A percentile compares a stretch with the other conserved stretches of the same genome.
Conservation (phyloP, 31 red algal species). For the Endocladia muricata region DNA sequence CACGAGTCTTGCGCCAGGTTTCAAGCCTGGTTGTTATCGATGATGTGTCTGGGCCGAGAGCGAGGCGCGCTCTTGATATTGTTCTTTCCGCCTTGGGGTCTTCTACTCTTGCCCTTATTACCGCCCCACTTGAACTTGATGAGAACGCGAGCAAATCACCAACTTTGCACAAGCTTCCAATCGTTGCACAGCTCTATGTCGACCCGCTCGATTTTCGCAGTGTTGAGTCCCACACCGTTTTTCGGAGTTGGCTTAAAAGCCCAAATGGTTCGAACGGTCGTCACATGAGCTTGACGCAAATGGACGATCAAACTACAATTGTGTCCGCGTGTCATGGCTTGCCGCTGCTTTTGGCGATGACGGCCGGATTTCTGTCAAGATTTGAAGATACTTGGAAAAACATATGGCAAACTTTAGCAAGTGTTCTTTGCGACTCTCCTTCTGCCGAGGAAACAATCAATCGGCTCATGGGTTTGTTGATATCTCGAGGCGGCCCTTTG, state of each 20-base stretch:
- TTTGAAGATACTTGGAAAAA: conserved; percentile 18
- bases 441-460: conserved; percentile 31
- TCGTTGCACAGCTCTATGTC: conserved; percentile 1
- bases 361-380: conserved; percentile 35
- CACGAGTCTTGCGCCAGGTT: conserved; percentile 31
- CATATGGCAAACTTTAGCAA: neutral
- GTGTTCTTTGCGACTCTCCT: neutral
- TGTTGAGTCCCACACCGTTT: conserved; percentile 15
- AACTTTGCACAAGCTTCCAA: neutral
- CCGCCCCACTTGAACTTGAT: conserved; percentile 15
- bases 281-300: neutral
- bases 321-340: conserved; percentile 34
- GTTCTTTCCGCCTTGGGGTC: conserved; percentile 32
- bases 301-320: neutral
- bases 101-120: conserved; percentile 24
- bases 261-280: neutral
- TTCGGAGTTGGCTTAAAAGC: conserved; percentile 25
- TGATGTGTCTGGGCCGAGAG: conserved; percentile 24
- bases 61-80: conserved; percentile 32
- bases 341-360: conserved; percentile 35
- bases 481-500: conserved; percentile 3
- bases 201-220: neutral
- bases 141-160: neutral
- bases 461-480: conserved; percentile 21
- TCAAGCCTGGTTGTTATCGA: conserved; percentile 43